Conservation (phyloP, 495 filamentous ascomycete species). For the Aspergillus indologenus region DNA sequence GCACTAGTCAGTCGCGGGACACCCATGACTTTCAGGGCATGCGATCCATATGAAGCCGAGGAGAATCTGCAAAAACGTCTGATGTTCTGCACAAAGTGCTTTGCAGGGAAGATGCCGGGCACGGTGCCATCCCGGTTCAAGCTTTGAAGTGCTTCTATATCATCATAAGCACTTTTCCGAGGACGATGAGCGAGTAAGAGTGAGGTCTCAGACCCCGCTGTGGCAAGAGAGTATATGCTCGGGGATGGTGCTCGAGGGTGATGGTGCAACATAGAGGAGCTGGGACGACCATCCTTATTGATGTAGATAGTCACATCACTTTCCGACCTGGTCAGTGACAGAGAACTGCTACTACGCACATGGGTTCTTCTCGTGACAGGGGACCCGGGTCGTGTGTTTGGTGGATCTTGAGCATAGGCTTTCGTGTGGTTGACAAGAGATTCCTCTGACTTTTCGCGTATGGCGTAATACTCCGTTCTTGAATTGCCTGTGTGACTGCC, state of each 20-base stretch:
- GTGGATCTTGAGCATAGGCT: slow-evolving; percentile 53
- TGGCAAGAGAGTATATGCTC: slow-evolving; percentile 69
- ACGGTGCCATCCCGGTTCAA: slow-evolving; percentile 56
- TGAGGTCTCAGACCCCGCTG: slow-evolving; percentile 62
- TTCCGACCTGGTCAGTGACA: slow-evolving; percentile 49
- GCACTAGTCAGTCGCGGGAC: slow-evolving; percentile 49
- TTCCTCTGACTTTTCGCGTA: slow-evolving; percentile 53
- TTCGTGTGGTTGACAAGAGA: slow-evolving; percentile 59
- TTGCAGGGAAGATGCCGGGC: slow-evolving; percentile 62
- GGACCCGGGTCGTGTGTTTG: slow-evolving; percentile 47
- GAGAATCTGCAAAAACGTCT: slow-evolving; percentile 74
- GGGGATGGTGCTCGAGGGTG: slow-evolving; percentile 43
- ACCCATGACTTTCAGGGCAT: slow-evolving; percentile 68
- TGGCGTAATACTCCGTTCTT: slow-evolving; percentile 46
- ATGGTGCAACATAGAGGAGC: slow-evolving; percentile 31
- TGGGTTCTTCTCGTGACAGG: slow-evolving; percentile 45
- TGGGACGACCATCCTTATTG: slow-evolving; percentile 31
- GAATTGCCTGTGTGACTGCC: slow-evolving; percentile 26
- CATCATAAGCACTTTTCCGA: slow-evolving; percentile 53
- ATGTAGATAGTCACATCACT: slow-evolving; percentile 36
- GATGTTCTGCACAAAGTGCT: slow-evolving; percentile 68
- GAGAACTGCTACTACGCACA: slow-evolving; percentile 44
- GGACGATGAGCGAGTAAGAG: slow-evolving; percentile 56
- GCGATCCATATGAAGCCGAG: slow-evolving; percentile 71
- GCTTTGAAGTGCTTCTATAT: slow-evolving; percentile 51